A percentile compares a stretch with the other conserved stretches of the same genome.
phyloP scores from a whole-genome alignment of 2,329 filamentous ascomycete genomes.

The Fusarium chuoi region DNA sequence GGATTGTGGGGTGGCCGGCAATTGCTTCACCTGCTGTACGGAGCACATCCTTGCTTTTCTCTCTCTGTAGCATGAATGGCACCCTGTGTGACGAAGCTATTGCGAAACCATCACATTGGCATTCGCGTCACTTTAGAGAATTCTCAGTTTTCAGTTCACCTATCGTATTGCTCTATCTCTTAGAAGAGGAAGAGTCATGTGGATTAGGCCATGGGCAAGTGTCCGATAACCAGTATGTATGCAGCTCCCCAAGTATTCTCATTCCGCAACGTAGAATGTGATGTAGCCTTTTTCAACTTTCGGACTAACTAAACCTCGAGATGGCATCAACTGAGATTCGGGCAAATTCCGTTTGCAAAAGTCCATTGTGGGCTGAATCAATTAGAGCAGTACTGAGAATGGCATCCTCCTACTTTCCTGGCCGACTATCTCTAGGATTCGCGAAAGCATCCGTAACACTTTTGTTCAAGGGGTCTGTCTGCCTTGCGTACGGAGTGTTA shows the following conservation, averaged over 20 bases:
- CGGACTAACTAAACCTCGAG: not conserved
- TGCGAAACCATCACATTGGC: not conserved
- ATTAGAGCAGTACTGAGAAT: not conserved
- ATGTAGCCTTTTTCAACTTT: not conserved
- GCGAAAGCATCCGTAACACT: not conserved
- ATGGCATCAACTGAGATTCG: conserved; percentile 21
- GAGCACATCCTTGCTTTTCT: not conserved
- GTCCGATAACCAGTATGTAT: not conserved
- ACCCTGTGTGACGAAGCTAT: conserved; percentile 11
- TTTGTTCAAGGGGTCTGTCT: not conserved
- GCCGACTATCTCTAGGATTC: not conserved
- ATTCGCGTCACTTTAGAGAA: not conserved
- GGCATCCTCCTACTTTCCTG: not conserved
- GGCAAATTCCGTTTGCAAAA: conserved; percentile 30
- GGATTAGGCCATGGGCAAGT: not conserved
- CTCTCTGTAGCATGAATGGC: not conserved
- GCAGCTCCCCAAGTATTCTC: conserved; percentile 33
- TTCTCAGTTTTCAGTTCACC: not conserved
- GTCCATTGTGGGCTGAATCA: not conserved
- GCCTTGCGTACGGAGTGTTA: not conserved
- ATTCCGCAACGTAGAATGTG: conserved; percentile 11
- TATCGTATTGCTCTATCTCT: not conserved
- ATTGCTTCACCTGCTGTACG: conserved; percentile 3
- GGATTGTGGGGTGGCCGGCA: conserved; percentile 30
- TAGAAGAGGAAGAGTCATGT: not conserved